Conservation (phyloP, 768 basidiomycete species). For the Boletus reticuloceps region DNA sequence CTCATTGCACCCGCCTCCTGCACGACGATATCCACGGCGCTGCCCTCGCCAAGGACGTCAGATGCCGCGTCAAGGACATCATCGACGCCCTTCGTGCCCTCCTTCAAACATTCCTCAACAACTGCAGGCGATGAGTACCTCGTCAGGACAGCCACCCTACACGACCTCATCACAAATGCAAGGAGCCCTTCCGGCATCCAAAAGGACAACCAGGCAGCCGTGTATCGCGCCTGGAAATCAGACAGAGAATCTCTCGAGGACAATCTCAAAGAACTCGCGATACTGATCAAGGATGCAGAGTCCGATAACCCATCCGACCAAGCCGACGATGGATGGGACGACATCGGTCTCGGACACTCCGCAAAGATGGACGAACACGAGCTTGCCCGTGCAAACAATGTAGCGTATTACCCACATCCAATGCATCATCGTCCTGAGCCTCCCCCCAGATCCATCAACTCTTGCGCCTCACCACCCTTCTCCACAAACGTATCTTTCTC, state of each 20-base stretch:
- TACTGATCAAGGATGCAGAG: slow-evolving; percentile 45
- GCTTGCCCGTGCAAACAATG: slow-evolving; percentile 58
- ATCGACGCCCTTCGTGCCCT: slow-evolving; percentile 46
- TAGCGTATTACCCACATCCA: slow-evolving; percentile 25
- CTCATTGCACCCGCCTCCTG: slow-evolving; percentile 50
- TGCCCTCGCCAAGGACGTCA: slow-evolving; percentile 45
- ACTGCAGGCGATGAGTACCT: slow-evolving; percentile 50
- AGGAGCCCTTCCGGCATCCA: slow-evolving; percentile 50
- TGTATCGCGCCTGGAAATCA: slow-evolving; percentile 47
- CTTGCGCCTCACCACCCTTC: slow-evolving; percentile 54
- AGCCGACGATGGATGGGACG: slow-evolving; percentile 60
- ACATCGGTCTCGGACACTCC: slow-evolving; percentile 48
- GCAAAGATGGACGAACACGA: slow-evolving; percentile 48
- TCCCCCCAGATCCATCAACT: slow-evolving; percentile 53
- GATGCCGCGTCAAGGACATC: slow-evolving; percentile 38
- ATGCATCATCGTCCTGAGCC: slow-evolving; percentile 5
- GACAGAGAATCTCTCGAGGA: slow-evolving; percentile 62
- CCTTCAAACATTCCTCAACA: slow-evolving; percentile 40
- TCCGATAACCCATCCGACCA: slow-evolving; percentile 32
- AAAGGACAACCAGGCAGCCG: slow-evolving; percentile 54
- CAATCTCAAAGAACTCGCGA: slow-evolving; percentile 53
- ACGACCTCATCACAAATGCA: slow-evolving; percentile 55
- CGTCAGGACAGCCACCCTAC: slow-evolving; percentile 55
- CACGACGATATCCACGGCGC: slow-evolving; percentile 40
- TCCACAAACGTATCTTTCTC: slow-evolving; percentile 60